Evolutionary conservation across 2,329 filamentous ascomycete genomes (phyloP).

Genomic region (Pezicula radicicola): DNA sequence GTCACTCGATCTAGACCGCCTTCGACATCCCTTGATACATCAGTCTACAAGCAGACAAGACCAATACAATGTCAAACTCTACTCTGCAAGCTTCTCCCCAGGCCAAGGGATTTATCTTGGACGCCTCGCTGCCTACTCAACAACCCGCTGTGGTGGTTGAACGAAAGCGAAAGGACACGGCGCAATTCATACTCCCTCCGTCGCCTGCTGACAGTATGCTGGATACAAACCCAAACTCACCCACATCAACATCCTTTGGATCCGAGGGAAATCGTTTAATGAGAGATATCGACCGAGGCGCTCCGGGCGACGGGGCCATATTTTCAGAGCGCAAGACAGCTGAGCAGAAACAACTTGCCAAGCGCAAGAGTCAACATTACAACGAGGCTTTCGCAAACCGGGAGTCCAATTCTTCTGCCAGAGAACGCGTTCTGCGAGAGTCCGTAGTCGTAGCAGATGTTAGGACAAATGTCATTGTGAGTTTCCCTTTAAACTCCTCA

Average conservation of each 20-base stretch:
- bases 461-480: constrained; percentile 61
- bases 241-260: not conserved
- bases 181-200: constrained; percentile 1
- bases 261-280: constrained; percentile 19
- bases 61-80: too few relatives aligned
- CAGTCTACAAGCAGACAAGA: too few relatives aligned
- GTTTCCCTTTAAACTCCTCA: constrained; percentile 22
- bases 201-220: constrained; percentile 5
- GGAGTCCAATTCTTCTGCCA: constrained; percentile 22
- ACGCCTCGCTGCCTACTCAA: too few relatives aligned
- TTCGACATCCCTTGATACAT: too few relatives aligned
- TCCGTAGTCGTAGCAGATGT: constrained; percentile 59
- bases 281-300: constrained; percentile 23
- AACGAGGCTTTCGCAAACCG: constrained; percentile 30
- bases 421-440: constrained; percentile 25
- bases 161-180: not conserved
- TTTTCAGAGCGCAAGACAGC: constrained; percentile 23
- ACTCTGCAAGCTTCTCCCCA: too few relatives aligned
- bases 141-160: too few relatives aligned
- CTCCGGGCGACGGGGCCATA: constrained; percentile 24
- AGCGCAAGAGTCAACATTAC: constrained; percentile 29
- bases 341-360: constrained; percentile 23
- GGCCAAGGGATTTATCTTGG: too few relatives aligned
- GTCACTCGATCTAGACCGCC: not conserved
- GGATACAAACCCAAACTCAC: not conserved